Base-by-base conservation (phyloP, 2,329 filamentous ascomycete species). In the Dothideomycetidae sp. region DNA sequence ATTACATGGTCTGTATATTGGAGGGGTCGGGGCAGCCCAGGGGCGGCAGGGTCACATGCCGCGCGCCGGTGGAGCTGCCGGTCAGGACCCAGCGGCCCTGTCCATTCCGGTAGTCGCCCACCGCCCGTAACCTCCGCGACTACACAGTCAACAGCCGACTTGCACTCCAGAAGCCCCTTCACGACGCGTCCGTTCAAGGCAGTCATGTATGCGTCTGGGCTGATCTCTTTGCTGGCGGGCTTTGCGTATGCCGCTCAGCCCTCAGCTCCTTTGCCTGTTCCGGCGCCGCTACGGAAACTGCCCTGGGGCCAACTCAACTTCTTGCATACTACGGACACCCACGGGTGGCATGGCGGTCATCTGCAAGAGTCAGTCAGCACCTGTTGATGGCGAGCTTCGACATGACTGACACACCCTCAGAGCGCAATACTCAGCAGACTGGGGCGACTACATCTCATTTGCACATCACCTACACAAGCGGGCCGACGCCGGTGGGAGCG, bases 381-480 rank as follows among this genome's bases (percentile, higher is more conserved):
- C n/a, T n/a, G n/a, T n/a, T n/a, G n/a, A n/a, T n/a, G n/a, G n/a
- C n/a, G n/a, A n/a, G n/a, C n/a, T n/a, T n/a, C n/a, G n/a, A n/a
- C n/a, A n/a, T n/a, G 12, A 19, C 39, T 40, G 32, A 45, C 31
- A 4, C n/a, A 1, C 17, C 3, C 10, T 17, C 44, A 84, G 80
- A 62, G 70, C 84, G 2, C 88, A 90, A 42, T 98, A 92, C 59
- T 86, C 83, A 5, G 88, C 84, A 32, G 90, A 98, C 58, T 96
- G 90, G 85, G 90, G 90, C 41, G 90, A 98, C 61, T 98, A 96
- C 59, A 71, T 96, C 50, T 94, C 88, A 5, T 94, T 98, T 54
- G 75, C 85, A 21, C 67, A 78, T 23, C 84, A 88, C 53, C 74
- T 98, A 67, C 79, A 74, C 39, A 70, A 75, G 47, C 77, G 73